Conservation (phyloP, 2,329 filamentous ascomycete genomes). For the Fusarium sp. region DNA sequence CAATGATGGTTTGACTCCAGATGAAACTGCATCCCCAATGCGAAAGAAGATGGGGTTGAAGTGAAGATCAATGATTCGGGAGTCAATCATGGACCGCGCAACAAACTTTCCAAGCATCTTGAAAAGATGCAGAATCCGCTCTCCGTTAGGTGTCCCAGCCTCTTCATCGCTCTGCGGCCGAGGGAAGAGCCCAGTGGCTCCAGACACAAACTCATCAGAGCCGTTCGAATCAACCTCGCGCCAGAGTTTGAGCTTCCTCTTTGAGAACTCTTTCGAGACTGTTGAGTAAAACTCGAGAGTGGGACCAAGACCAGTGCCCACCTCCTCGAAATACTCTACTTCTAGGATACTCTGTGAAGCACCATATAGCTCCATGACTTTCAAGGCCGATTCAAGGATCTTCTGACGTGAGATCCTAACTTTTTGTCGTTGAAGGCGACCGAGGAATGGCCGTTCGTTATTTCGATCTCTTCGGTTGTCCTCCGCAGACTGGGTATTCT, state of each 20-base stretch:
- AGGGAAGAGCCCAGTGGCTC: slow-evolving; percentile 86
- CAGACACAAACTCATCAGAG: slow-evolving; percentile 82
- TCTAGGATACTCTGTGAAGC: slow-evolving; percentile 96
- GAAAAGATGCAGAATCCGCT: slow-evolving; percentile 87
- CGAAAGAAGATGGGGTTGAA: slow-evolving; percentile 99
- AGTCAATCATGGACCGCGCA: slow-evolving; percentile 97
- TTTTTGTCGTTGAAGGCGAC: slow-evolving; percentile 92
- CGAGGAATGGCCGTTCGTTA: slow-evolving; percentile 90
- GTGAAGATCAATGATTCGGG: slow-evolving; percentile 94
- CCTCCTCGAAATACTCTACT: slow-evolving; percentile 98
- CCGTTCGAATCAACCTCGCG: slow-evolving; percentile 83
- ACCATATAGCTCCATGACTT: slow-evolving; percentile 98
- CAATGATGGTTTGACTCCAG: slow-evolving; percentile 78
- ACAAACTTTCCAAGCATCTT: slow-evolving; percentile 97
- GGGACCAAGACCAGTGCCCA: slow-evolving; percentile 92
- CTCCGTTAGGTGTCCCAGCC: slow-evolving; percentile 76
- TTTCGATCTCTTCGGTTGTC: slow-evolving; percentile 83
- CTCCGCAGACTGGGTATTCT: slow-evolving; percentile 84
- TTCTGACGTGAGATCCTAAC: slow-evolving; percentile 96
- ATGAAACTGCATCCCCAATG: slow-evolving; percentile 73
- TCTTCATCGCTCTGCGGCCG: slow-evolving; percentile 86
- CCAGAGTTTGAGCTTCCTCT: slow-evolving; percentile 97
- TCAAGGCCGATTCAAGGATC: slow-evolving; percentile 94
- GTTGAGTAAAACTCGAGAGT: slow-evolving; percentile 98
- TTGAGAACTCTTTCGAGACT: slow-evolving; percentile 95